Conservation (phyloP, 192 early-diverging fungal species). For the Coemansia sp. region DNA sequence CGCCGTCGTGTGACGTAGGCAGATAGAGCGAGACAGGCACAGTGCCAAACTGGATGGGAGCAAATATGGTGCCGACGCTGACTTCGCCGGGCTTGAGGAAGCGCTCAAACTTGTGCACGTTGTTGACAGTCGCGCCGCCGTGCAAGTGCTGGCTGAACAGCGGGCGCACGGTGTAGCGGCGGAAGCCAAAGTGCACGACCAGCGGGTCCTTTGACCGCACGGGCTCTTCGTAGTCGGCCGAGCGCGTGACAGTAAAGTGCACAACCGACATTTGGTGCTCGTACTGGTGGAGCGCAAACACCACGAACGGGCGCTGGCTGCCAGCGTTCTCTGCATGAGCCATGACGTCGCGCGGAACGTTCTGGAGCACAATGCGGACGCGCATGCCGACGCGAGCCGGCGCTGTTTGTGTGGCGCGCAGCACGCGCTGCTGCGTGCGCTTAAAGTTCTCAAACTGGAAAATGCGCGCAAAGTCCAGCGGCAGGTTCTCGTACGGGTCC, state of each 20-base stretch:
- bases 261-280: conserved; percentile 93
- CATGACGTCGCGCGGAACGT: conserved; percentile 46
- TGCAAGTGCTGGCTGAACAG: conserved; percentile 84
- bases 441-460: conserved; percentile 93
- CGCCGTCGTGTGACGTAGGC: conserved; percentile 30
- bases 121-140: conserved; percentile 76
- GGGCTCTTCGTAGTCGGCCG: conserved; percentile 67
- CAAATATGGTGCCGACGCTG: conserved; percentile 84
- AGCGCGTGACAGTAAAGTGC: conserved; percentile 75
- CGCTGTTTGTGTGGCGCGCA: conserved; percentile 49
- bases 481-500: conserved; percentile 98
- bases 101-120: conserved; percentile 93
- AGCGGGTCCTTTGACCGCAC: conserved; percentile 93
- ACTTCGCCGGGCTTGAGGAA: conserved; percentile 76
- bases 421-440: conserved; percentile 74
- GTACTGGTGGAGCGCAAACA: conserved; percentile 78
- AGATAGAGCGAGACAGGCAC: conserved; percentile 82
- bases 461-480: conserved; percentile 91
- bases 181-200: conserved; percentile 83
- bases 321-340: not conserved
- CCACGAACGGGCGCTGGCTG: conserved; percentile 34
- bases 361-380: conserved; percentile 73
- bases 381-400: conserved; percentile 65
- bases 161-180: conserved; percentile 80
- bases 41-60: conserved; percentile 85